Conservation (phyloP, 139 green algal genomes). For the Zygnema cylindricum region DNA sequence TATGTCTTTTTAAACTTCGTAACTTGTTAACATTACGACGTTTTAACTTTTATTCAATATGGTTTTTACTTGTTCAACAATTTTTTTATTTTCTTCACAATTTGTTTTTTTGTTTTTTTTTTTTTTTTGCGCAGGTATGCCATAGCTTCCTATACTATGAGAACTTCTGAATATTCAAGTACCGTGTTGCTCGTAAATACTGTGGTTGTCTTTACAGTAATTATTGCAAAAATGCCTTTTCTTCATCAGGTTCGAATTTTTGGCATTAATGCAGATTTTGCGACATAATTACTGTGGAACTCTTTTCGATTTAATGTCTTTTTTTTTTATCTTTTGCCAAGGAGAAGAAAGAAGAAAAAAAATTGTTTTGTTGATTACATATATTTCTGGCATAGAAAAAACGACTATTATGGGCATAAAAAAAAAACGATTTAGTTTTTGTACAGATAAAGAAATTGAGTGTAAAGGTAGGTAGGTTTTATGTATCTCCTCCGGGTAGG, state of each 20-base stretch:
- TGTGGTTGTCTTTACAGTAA: slow-evolving; percentile 41
- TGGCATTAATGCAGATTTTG: slow-evolving; percentile 55
- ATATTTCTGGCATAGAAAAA: no score
- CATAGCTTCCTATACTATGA: slow-evolving; percentile 37
- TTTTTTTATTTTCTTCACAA: background rate
- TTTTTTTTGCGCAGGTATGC: slow-evolving; percentile 7
- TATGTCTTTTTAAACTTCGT: background rate
- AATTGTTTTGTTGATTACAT: no score
- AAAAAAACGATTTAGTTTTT: no score
- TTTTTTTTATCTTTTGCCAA: no score
- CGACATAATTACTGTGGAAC: slow-evolving; percentile 11
- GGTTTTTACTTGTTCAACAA: background rate
- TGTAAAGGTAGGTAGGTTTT: no score
- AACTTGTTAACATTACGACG: background rate
- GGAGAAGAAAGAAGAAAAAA: no score
- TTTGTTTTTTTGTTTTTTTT: background rate
- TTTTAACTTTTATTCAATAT: background rate
- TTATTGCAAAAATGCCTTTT: slow-evolving; percentile 61
- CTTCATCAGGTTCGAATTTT: slow-evolving; percentile 63
- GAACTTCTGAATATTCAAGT: slow-evolving; percentile 6
- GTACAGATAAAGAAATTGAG: no score
- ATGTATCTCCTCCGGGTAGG: no score
- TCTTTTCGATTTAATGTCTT: no score
- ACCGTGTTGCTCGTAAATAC: slow-evolving; percentile 47
- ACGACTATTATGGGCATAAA: no score